These are phyloP conservation scores for Starmerella stigmatis DNA, from an alignment of 805 yeast species.

Conservation along the genomic window DNA sequence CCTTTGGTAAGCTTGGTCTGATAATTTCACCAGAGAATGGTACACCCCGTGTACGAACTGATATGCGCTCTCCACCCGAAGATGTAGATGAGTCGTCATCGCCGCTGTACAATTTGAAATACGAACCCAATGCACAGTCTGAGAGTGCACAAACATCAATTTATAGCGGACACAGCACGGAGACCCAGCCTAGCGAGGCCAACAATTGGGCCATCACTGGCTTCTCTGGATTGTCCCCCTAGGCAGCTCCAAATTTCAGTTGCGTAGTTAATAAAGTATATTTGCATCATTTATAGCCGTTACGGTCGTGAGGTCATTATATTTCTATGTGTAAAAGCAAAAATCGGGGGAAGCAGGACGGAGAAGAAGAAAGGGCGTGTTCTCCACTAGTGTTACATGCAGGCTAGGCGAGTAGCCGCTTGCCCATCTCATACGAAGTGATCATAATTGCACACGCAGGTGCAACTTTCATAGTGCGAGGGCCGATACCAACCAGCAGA, in stretches of 20 bases:
- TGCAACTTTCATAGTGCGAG: constrained; percentile 82
- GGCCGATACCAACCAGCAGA: constrained; percentile 75
- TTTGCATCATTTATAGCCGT: constrained; percentile 2
- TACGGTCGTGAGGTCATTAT: constrained; percentile 3
- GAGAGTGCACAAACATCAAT: not conserved
- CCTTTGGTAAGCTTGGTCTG: not conserved
- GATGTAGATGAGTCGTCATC: not conserved
- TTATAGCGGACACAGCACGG: not conserved
- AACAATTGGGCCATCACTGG: not conserved
- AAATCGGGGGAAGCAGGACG: not conserved
- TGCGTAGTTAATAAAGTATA: too few species aligned
- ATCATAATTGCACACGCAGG: constrained; percentile 99
- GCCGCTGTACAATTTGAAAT: not conserved
- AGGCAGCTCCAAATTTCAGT: too few species aligned
- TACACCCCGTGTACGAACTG: too few species aligned
- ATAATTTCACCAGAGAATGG: not conserved
- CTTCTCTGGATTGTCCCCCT: too few species aligned
- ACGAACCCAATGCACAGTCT: not conserved
- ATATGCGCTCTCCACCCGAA: too few species aligned
- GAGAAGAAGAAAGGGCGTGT: not conserved
- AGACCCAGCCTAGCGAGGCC: not conserved
- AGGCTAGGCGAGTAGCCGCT: constrained; percentile 40
- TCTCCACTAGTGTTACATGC: too few species aligned
- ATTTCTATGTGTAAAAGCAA: not conserved
- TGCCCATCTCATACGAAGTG: constrained; percentile 83